Evolutionary conservation across 2,329 filamentous ascomycete species (phyloP).

Genomic region (Colletotrichum magnum): DNA sequence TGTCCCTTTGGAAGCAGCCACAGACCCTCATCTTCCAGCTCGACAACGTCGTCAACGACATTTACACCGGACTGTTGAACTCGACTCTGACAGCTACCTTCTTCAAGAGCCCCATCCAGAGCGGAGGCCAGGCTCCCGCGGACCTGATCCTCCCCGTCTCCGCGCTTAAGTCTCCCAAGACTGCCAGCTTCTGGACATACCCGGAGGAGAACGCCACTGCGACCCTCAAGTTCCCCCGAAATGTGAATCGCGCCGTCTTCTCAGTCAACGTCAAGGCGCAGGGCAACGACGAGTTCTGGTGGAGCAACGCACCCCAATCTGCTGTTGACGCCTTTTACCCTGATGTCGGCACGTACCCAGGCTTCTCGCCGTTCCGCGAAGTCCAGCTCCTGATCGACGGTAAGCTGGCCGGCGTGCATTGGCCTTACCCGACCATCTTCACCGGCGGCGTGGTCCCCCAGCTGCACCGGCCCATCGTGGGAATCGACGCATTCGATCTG

Average conservation of each 20-base stretch:
- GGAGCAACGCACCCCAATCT: slow-evolving; percentile 79
- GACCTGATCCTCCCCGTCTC: slow-evolving; percentile 79
- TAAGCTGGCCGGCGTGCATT: slow-evolving; percentile 79
- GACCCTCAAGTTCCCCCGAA: slow-evolving; percentile 72
- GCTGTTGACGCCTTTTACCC: slow-evolving; percentile 71
- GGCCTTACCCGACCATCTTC: slow-evolving; percentile 87
- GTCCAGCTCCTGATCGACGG: slow-evolving; percentile 83
- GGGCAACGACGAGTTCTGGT: slow-evolving; percentile 86
- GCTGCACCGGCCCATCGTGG: slow-evolving; percentile 84
- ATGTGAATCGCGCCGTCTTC: slow-evolving; percentile 79
- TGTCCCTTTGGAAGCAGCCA: slow-evolving; percentile 75
- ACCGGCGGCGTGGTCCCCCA: slow-evolving; percentile 84
- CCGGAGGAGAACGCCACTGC: slow-evolving; percentile 74
- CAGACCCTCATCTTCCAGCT: slow-evolving; percentile 87
- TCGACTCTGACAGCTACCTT: slow-evolving; percentile 82
- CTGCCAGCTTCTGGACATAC: slow-evolving; percentile 77
- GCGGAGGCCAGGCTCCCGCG: slow-evolving; percentile 62
- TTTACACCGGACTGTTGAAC: slow-evolving; percentile 81
- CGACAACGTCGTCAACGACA: slow-evolving; percentile 78
- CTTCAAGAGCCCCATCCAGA: slow-evolving; percentile 64
- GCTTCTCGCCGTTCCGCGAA: slow-evolving; percentile 83
- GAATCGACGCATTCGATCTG: slow-evolving; percentile 84
- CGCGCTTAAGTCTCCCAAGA: slow-evolving; percentile 61
- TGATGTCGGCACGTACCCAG: slow-evolving; percentile 71
- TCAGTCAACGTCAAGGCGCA: slow-evolving; percentile 84